Conservation (phyloP, 208 protist species). For the Lotmaria passim region DNA sequence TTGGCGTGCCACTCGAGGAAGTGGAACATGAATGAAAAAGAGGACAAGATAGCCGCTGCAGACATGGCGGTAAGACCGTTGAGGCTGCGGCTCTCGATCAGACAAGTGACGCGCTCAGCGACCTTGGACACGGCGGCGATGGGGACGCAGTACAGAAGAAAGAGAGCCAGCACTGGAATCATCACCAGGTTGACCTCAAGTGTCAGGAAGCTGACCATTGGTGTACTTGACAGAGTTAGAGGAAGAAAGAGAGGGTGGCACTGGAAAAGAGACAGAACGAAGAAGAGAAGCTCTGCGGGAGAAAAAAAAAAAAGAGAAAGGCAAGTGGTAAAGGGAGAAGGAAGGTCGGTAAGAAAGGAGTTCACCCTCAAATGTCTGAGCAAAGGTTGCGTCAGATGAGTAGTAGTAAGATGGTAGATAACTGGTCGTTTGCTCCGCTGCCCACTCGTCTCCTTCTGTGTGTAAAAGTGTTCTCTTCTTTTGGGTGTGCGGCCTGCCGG, state of each 20-base stretch:
- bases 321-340: background rate
- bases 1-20: slow-evolving; percentile 57
- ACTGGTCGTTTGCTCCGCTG: too few relatives aligned
- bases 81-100: slow-evolving; percentile 46
- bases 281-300: too few relatives aligned
- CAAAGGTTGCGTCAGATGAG: too few relatives aligned
- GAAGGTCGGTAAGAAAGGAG: background rate
- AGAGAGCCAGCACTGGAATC: slow-evolving; percentile 47
- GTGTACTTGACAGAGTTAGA: background rate
- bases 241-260: slow-evolving; percentile 2
- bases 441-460: too few relatives aligned
- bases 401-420: too few relatives aligned
- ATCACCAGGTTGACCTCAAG: slow-evolving; percentile 66
- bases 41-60: slow-evolving; percentile 40
- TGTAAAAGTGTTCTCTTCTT: too few relatives aligned
- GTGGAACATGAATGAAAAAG: slow-evolving; percentile 50
- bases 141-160: slow-evolving; percentile 56
- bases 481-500: too few relatives aligned
- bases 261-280: too few relatives aligned
- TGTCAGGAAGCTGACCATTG: slow-evolving; percentile 44
- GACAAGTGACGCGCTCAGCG: slow-evolving; percentile 34
- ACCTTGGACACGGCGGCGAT: slow-evolving; percentile 36
- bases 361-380: too few relatives aligned
- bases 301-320: background rate
- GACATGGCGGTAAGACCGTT: slow-evolving; percentile 49